Evolutionary conservation across 2,329 filamentous ascomycete genomes (phyloP), one percentile per base, ranked within the genome.

Genomic region (Phialemoniopsis sp.): DNA sequence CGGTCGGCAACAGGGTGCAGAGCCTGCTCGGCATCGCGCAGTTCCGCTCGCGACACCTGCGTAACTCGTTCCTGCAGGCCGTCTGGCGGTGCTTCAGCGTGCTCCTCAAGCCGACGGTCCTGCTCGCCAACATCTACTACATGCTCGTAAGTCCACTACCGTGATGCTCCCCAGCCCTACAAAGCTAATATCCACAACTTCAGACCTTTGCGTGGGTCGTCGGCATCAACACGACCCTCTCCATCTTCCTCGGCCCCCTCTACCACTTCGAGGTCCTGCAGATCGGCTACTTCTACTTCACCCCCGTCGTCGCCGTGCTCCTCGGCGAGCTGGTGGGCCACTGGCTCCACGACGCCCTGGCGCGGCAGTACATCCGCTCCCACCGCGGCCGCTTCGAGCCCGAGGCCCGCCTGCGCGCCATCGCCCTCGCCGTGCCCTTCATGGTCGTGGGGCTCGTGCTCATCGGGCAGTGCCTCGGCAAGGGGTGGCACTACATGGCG

Each of bases 231-330:
- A 76, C 73, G 1, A 77, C 74, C 0, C 59, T 76, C 1, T 61
- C 70, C 33, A 72, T 77, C 15, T 70, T 78, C 41, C 58, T 78
- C 4, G 59, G 62, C 1, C 67, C 67, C 0, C 54, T 73, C 4
- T 77, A 78, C 49, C 61, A 64, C 10, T 76, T 78, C 49, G 68
- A 64, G 1, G 62, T 66, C 0, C 64, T 64, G 34, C 62, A 70
- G 37, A 70, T 78, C 35, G 76, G 71, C 48, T 68, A 54, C 55
- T 76, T 80, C 50, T 80, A 81, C 57, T 79, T 81, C 52, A 72
- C 74, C 0, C 73, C 73, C 3, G 64, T 80, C 18, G 66, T 78
- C 2, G 76, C 67, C 4, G 67, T 71, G 4, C 51, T 76, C 13
- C 54, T 80, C 1, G 78, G 76, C 18, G 73, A 78, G 57, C 40